Conservation (phyloP, 2,329 filamentous ascomycete genomes). For the Sclerotinia subarctica region DNA sequence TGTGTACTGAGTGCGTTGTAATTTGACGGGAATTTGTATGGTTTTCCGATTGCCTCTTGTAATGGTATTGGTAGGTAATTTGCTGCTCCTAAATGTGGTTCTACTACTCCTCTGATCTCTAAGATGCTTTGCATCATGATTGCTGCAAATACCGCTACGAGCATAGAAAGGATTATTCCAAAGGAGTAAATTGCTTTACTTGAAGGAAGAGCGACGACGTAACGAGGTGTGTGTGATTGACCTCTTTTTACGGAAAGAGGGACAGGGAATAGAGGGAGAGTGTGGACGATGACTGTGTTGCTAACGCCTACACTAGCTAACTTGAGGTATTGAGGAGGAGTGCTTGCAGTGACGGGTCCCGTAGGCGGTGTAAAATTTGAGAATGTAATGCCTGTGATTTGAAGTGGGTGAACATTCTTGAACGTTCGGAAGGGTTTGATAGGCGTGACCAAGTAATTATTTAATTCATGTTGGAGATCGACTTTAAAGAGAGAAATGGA, state of each 20-base stretch:
- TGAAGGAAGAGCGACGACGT: constrained; percentile 37
- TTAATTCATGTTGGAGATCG: constrained; percentile 56
- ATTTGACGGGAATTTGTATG: constrained; percentile 27
- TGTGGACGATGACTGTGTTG: constrained; percentile 40
- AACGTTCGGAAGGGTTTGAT: constrained; percentile 53
- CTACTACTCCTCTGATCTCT: constrained; percentile 34
- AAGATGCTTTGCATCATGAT: constrained; percentile 36
- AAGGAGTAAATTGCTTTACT: constrained; percentile 30
- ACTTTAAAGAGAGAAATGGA: constrained; percentile 76
- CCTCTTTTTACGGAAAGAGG: constrained; percentile 34
- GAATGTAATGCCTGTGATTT: constrained; percentile 59
- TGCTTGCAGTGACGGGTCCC: constrained; percentile 32
- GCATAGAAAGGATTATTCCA: constrained; percentile 26
- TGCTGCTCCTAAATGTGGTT: constrained; percentile 30
- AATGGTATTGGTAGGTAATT: constrained; percentile 30
- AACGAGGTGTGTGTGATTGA: constrained; percentile 35
- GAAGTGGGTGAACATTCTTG: constrained; percentile 52
- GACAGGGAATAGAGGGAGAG: constrained; percentile 38
- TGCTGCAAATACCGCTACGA: constrained; percentile 30
- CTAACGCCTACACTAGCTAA: constrained; percentile 38
- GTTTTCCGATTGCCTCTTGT: constrained; percentile 33
- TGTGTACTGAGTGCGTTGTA: constrained; percentile 8
- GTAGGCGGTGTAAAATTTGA: constrained; percentile 43
- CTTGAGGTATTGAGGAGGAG: constrained; percentile 36
- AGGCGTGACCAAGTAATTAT: constrained; percentile 50